Conservation (phyloP, 2,329 filamentous ascomycete species). For the Metarhizium rileyi region DNA sequence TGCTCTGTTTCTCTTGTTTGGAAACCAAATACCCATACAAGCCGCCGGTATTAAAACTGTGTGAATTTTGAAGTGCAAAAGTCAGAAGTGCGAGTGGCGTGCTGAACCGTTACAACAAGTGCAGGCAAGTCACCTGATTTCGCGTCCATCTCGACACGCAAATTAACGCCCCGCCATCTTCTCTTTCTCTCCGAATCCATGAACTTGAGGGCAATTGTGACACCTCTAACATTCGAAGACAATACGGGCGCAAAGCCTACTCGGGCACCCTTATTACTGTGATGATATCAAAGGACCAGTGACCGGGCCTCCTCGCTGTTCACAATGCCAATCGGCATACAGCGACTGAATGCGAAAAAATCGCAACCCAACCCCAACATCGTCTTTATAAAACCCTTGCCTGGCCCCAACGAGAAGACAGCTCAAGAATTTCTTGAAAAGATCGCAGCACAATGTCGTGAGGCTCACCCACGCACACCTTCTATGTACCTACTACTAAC, state of each 20-base stretch:
- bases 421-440: conserved; percentile 65
- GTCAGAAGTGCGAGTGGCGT: too few relatives aligned
- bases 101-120: not conserved
- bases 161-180: not conserved
- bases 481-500: not conserved
- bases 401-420: conserved; percentile 50
- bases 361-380: conserved; percentile 69
- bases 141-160: conserved; percentile 5
- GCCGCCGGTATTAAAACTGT: too few relatives aligned
- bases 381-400: conserved; percentile 74
- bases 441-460: conserved; percentile 71
- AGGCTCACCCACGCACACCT: conserved; percentile 12
- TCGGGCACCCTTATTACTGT: not conserved
- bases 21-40: too few relatives aligned
- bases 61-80: too few relatives aligned
- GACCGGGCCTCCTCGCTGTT: not conserved
- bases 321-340: conserved; percentile 65
- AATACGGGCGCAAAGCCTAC: not conserved
- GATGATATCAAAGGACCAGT: not conserved
- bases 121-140: conserved; percentile 13
- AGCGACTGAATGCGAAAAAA: conserved; percentile 66
- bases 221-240: not conserved
- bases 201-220: not conserved
- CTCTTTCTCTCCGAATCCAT: not conserved
- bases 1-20: too few relatives aligned